phyloP scores from a whole-genome alignment of 2,329 filamentous ascomycete genomes.

The Nothophoma quercina region DNA sequence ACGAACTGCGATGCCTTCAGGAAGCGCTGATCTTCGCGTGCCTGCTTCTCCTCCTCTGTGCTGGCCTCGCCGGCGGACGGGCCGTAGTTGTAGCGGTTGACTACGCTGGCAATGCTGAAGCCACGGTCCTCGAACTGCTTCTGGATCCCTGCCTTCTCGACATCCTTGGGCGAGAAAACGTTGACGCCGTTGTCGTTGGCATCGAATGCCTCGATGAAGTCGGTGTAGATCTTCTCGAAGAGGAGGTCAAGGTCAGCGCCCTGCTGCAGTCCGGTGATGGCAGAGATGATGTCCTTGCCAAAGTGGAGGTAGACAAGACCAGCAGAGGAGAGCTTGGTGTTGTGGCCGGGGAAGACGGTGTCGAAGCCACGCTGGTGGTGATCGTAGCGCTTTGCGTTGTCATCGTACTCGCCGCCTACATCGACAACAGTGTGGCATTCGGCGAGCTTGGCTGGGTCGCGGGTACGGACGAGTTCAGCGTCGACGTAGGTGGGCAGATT shows the following conservation, averaged over 20 bases:
- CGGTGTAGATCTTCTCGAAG: slow-evolving; percentile 88
- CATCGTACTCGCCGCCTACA: slow-evolving; percentile 93
- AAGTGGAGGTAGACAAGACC: slow-evolving; percentile 97
- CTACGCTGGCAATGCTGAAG: slow-evolving; percentile 84
- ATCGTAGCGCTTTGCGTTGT: slow-evolving; percentile 80
- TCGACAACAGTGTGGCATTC: slow-evolving; percentile 95
- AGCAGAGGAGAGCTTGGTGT: slow-evolving; percentile 91
- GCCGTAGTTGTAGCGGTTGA: slow-evolving; percentile 83
- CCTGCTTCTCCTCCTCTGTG: slow-evolving; percentile 61
- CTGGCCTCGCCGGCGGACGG: slow-evolving; percentile 52
- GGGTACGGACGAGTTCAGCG: slow-evolving; percentile 81
- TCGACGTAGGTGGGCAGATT: slow-evolving; percentile 80
- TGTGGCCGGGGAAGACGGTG: slow-evolving; percentile 81
- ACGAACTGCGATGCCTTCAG: slow-evolving; percentile 79
- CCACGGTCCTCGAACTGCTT: slow-evolving; percentile 85
- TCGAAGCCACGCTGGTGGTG: slow-evolving; percentile 95
- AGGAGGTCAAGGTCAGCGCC: slow-evolving; percentile 75
- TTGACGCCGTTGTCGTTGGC: slow-evolving; percentile 97
- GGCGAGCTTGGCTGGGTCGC: slow-evolving; percentile 79
- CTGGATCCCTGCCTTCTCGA: slow-evolving; percentile 74
- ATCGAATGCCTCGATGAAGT: slow-evolving; percentile 94
- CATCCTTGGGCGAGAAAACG: slow-evolving; percentile 74
- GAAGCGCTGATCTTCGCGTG: slow-evolving; percentile 83
- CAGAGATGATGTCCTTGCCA: slow-evolving; percentile 81
- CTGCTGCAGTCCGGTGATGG: slow-evolving; percentile 66